phyloP scores from a whole-genome alignment of 805 yeast genomes.

The Candida corydali region DNA sequence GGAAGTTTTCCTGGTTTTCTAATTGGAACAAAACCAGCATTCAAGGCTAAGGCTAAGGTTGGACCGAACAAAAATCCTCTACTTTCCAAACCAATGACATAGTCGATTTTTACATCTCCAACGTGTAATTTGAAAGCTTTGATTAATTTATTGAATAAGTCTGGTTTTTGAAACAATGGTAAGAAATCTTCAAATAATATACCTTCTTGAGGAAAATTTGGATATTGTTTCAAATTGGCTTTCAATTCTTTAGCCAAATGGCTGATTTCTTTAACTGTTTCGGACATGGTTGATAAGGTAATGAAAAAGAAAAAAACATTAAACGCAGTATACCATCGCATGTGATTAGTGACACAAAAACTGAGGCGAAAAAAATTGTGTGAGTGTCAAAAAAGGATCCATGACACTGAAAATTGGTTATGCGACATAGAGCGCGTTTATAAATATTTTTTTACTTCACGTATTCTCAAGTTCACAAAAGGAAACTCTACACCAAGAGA shows the following conservation, averaged over 20 bases:
- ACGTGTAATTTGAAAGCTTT: constrained; percentile 77
- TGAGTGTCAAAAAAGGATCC: neutral
- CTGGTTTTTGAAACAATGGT: constrained; percentile 86
- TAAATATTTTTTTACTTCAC: too few relatives aligned
- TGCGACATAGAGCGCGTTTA: neutral
- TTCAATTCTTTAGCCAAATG: constrained; percentile 35
- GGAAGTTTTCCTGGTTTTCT: constrained; percentile 96
- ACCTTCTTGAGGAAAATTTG: constrained; percentile 92
- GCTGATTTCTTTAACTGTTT: constrained; percentile 16
- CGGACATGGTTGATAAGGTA: constrained; percentile 10
- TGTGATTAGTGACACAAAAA: constrained; percentile 1
- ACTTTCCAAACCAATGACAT: constrained; percentile 90
- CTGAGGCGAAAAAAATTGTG: neutral
- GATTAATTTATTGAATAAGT: constrained; percentile 72
- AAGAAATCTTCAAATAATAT: constrained; percentile 92
- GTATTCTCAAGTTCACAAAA: too few relatives aligned
- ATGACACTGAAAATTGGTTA: neutral
- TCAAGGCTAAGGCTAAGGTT: constrained; percentile 80
- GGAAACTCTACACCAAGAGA: too few relatives aligned
- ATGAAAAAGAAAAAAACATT: too few relatives aligned
- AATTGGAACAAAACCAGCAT: constrained; percentile 90
- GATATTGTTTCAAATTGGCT: constrained; percentile 58
- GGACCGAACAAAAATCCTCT: constrained; percentile 98
- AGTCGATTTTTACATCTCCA: constrained; percentile 68
- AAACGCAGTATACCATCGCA: too few relatives aligned